Evolutionary conservation across 495 filamentous ascomycete species (phyloP), one percentile per base, ranked within the genome.

Genomic region (Podospora didyma): DNA sequence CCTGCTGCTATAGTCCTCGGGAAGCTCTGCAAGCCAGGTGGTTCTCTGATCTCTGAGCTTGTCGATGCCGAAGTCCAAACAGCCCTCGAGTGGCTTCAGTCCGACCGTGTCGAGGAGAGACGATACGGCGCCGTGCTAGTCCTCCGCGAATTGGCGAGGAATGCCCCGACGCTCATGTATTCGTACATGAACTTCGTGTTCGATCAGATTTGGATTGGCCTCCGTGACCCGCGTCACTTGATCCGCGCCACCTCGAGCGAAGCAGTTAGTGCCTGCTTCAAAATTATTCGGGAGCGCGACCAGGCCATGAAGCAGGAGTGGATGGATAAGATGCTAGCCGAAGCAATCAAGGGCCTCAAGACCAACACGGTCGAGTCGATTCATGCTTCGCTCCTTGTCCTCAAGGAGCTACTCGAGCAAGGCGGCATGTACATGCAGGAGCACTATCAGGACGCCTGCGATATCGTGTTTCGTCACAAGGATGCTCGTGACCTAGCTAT

Each of bases 341-440:
- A 96, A 67, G 87, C 89, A 7, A 74, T 88, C 49, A 73, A 79
- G 49, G 91, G 92, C 17, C 82, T 99, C 63, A 87, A 87, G 67
- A 81, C 83, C 28, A 85, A 82, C 56, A 90, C 89, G 31, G 78
- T 89, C 44, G 94, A 99, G 64, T 85, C 82, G 58, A 86, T 93
- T 34, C 94, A 99, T 69, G 95, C 91, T 26, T 96, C 92, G 12
- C 81, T 99, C 37, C 79, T 99, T 19, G 89, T 92, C 1, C 78
- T 97, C 60, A 92, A 90, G 67, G 93, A 97, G 68, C 80, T 99
- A 23, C 83, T 97, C 16, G 79, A 89, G 57, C 90, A 94, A 62
- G 93, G 94, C 22, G 92, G 91, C 57, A 99, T 97, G 94, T 99
- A 95, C 74, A 97, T 99, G 94, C 87, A 94, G 49, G 89, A 89